Conservation (phyloP, 768 basidiomycete genomes). For the Mycena kentingensis region DNA sequence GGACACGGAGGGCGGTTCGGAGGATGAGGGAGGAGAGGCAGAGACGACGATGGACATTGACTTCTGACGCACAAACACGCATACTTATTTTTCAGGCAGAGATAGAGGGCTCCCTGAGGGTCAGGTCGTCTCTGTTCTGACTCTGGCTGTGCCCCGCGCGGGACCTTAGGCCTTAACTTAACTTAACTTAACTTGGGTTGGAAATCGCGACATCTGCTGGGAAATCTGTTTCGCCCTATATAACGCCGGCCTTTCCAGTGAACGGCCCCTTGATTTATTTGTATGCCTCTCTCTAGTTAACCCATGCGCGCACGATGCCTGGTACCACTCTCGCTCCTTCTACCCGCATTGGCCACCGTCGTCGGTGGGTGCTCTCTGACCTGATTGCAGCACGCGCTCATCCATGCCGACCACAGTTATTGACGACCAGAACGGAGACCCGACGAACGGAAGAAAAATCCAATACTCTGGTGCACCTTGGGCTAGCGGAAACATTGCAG, state of each 20-base stretch:
- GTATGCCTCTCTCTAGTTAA: conserved; percentile 11
- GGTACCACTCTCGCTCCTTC: conserved; percentile 8
- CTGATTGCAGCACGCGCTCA: neutral
- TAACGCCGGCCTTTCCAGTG: conserved; percentile 1
- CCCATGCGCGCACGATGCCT: conserved; percentile 17
- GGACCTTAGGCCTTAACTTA: too few relatives aligned
- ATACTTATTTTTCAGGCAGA: too few relatives aligned
- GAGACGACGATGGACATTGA: too few relatives aligned
- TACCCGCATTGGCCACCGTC: neutral
- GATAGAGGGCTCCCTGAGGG: too few relatives aligned
- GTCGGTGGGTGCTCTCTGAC: conserved; percentile 3
- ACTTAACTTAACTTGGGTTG: too few relatives aligned
- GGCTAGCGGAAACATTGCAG: neutral
- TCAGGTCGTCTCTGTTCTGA: too few relatives aligned
- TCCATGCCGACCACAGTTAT: neutral
- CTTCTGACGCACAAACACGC: too few relatives aligned
- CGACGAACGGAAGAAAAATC: conserved; percentile 4
- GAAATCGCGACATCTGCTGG: too few relatives aligned
- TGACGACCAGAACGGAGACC: conserved; percentile 10
- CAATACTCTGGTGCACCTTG: conserved; percentile 6
- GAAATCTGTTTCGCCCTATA: too few relatives aligned
- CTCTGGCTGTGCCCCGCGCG: too few relatives aligned
- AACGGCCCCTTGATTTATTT: conserved; percentile 1
- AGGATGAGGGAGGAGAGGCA: too few relatives aligned
- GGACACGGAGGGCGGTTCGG: too few relatives aligned